phyloP scores from a whole-genome alignment of 768 basidiomycete species.

The Kwoniella pini region DNA sequence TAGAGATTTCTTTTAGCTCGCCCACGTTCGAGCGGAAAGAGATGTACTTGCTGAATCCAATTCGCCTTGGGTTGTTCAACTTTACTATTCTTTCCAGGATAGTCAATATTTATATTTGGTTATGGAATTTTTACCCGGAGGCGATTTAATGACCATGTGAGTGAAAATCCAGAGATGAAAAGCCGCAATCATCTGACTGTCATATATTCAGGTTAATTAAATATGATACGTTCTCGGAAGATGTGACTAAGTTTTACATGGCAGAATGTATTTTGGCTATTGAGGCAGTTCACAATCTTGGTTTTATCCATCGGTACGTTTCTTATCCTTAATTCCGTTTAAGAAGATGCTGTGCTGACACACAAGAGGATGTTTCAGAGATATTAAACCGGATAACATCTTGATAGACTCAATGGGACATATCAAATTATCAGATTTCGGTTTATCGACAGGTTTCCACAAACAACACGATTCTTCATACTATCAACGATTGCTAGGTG shows the following conservation, averaged over 20 bases:
- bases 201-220: conserved; percentile 69
- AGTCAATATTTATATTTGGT: conserved; percentile 86
- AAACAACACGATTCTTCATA: conserved; percentile 96
- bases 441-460: conserved; percentile 98
- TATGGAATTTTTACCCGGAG: conserved; percentile 99
- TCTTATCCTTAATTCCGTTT: no score
- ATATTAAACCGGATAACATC: conserved; percentile 99
- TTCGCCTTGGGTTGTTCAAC: conserved; percentile 93
- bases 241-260: conserved; percentile 96
- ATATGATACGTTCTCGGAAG: conserved; percentile 98
- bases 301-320: conserved; percentile 93
- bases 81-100: conserved; percentile 99
- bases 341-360: not conserved
- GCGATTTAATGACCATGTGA: conserved; percentile 96
- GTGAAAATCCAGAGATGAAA: conserved; percentile 9
- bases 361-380: conserved; percentile 60
- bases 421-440: conserved; percentile 97
- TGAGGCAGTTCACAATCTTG: conserved; percentile 93
- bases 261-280: conserved; percentile 98
- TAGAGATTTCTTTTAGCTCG: conserved; percentile 63
- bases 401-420: conserved; percentile 97
- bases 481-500: conserved; percentile 83
- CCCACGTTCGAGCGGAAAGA: conserved; percentile 95
- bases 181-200: not conserved
- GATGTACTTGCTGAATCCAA: conserved; percentile 95